Conservation (phyloP, 73 alveolate genomes). For the Breviolum minutum region DNA sequence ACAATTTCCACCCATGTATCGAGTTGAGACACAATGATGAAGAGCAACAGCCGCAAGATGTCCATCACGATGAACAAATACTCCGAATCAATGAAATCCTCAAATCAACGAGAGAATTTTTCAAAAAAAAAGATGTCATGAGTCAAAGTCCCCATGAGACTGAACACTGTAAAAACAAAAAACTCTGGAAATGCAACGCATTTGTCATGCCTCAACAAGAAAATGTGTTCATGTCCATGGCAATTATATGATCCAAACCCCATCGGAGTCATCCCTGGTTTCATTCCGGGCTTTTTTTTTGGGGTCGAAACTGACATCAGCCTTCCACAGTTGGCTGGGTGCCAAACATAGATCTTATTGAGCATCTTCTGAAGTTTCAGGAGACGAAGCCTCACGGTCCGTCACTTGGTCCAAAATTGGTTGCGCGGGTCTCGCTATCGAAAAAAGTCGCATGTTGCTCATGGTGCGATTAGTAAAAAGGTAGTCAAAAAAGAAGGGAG, state of each 20-base stretch:
- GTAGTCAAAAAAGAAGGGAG: no score
- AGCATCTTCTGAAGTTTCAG: constrained; percentile 77
- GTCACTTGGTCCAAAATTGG: no score
- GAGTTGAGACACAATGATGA: constrained; percentile 48
- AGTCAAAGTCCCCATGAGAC: background rate
- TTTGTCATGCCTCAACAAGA: no score
- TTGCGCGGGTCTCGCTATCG: no score
- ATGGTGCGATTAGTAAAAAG: no score
- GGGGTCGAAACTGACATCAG: background rate
- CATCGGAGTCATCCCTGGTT: no score
- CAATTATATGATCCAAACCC: no score
- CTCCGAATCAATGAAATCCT: constrained; percentile 80
- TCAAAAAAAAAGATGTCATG: background rate
- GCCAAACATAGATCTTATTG: constrained; percentile 66
- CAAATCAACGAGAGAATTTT: background rate
- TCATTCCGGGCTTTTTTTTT: no score
- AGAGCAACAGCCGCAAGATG: constrained; percentile 67
- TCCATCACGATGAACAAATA: constrained; percentile 73
- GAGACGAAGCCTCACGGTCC: constrained; percentile 66
- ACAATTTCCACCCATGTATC: background rate
- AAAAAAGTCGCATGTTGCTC: no score
- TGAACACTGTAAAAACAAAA: no score
- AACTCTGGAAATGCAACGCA: no score
- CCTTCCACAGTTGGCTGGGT: background rate
- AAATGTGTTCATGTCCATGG: no score